These are phyloP conservation scores for Ceratocystis huliohia DNA, from an alignment of 2,329 filamentous ascomycete species.

Conservation along the genomic window DNA sequence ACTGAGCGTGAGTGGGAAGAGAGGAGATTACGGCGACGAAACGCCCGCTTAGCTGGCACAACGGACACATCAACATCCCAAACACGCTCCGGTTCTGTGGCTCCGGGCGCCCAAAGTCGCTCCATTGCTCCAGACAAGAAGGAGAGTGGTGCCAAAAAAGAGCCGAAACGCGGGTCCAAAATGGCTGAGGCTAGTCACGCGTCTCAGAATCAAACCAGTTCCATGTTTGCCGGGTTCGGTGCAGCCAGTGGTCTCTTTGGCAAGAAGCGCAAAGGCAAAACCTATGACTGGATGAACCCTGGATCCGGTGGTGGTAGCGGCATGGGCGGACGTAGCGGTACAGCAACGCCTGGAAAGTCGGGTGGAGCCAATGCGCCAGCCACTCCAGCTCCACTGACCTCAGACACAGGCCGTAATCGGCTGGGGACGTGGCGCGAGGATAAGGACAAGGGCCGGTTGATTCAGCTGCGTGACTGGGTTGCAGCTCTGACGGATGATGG, in stretches of 20 bases:
- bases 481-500: constrained; percentile 69
- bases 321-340: constrained; percentile 31
- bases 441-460: constrained; percentile 58
- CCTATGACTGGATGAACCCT: constrained; percentile 62
- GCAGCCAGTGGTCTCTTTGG: constrained; percentile 44
- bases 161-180: constrained; percentile 66
- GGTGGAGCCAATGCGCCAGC: constrained; percentile 24
- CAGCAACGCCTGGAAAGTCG: constrained; percentile 38
- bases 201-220: constrained; percentile 72
- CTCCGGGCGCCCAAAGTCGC: constrained; percentile 45
- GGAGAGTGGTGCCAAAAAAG: constrained; percentile 66
- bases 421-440: constrained; percentile 70
- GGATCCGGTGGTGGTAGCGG: constrained; percentile 31
- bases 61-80: constrained; percentile 37
- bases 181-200: constrained; percentile 67
- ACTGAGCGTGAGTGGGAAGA: constrained; percentile 63
- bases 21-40: constrained; percentile 52
- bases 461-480: constrained; percentile 76
- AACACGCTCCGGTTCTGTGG: constrained; percentile 44
- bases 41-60: constrained; percentile 48
- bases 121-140: constrained; percentile 54
- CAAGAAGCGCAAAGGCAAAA: constrained; percentile 51
- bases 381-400: constrained; percentile 35
- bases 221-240: constrained; percentile 55
- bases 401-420: constrained; percentile 44